phyloP scores from a whole-genome alignment of 305 asterid species.

The Rubia tinctorum region DNA sequence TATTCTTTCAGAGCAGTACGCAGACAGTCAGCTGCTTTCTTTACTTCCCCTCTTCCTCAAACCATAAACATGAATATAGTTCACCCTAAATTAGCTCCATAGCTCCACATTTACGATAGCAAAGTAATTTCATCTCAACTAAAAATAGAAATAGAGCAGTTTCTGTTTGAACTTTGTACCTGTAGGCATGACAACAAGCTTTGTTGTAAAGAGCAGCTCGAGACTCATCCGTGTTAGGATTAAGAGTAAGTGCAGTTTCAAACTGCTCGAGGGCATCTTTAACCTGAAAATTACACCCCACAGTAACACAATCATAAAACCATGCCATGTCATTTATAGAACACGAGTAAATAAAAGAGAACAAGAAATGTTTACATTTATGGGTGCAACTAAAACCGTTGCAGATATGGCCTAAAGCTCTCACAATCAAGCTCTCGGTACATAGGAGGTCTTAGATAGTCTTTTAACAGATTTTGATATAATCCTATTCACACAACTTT shows the following conservation, averaged over 20 bases:
- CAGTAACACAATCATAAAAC: background rate
- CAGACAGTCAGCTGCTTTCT: conserved; percentile 80
- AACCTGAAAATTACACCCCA: conserved; percentile 46
- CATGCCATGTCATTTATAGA: background rate
- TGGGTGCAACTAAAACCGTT: background rate
- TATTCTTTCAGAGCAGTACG: conserved; percentile 85
- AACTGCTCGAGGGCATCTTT: conserved; percentile 89
- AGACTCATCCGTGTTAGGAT: conserved; percentile 71
- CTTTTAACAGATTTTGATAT: background rate
- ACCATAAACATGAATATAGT: conserved; percentile 27
- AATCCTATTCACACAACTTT: background rate
- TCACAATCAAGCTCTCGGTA: background rate
- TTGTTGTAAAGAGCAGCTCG: conserved; percentile 97
- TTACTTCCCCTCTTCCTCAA: conserved; percentile 83
- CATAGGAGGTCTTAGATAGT: background rate
- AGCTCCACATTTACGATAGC: background rate
- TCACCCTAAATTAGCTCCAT: conserved; percentile 15
- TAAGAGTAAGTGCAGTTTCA: conserved; percentile 81
- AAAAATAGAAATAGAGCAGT: background rate
- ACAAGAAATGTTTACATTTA: background rate
- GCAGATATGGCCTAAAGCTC: background rate
- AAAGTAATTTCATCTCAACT: conserved; percentile 14
- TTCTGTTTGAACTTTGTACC: conserved; percentile 31
- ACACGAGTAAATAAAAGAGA: background rate
- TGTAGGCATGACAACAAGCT: conserved; percentile 97